A percentile compares a stretch with the other conserved stretches of the same genome.
Evolutionary conservation across 2,329 filamentous ascomycete genomes (phyloP).

Genomic region (Hymenoscyphus repandus): DNA sequence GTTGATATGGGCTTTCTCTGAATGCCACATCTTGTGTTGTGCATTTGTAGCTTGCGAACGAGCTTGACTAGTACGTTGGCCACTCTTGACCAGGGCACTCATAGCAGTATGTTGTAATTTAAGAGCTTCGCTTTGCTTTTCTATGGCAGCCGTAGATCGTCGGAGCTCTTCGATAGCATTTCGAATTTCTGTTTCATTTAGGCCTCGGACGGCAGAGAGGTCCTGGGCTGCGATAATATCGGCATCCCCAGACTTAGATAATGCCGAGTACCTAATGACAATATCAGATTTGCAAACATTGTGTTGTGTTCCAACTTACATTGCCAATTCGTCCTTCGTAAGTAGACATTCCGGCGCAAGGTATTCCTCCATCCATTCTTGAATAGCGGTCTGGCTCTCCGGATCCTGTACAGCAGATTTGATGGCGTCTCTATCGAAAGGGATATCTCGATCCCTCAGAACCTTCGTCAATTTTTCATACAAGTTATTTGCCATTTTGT

Average conservation of each 20-base stretch:
- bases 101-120: conserved; percentile 58
- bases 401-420: conserved; percentile 23
- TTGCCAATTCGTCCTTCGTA: conserved; percentile 46
- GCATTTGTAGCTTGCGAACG: conserved; percentile 34
- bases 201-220: conserved; percentile 42
- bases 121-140: conserved; percentile 57
- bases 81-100: conserved; percentile 44
- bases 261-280: conserved; percentile 42
- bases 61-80: conserved; percentile 32
- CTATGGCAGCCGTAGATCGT: conserved; percentile 58
- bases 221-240: conserved; percentile 42
- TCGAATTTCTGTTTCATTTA: conserved; percentile 55
- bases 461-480: conserved; percentile 22
- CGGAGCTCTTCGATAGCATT: conserved; percentile 59
- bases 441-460: conserved; percentile 28
- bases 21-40: conserved; percentile 34
- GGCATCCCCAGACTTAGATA: conserved; percentile 45
- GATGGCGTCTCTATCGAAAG: conserved; percentile 26
- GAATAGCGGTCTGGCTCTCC: conserved; percentile 22
- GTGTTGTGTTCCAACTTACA: conserved; percentile 35
- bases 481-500: conserved; percentile 22
- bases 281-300: background rate
- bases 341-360: conserved; percentile 47
- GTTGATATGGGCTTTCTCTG: conserved; percentile 37
- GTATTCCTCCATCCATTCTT: conserved; percentile 45